These are phyloP conservation scores for Rhodamnia argentea DNA, from an alignment of 345 rosid species.

Conservation along the genomic window DNA sequence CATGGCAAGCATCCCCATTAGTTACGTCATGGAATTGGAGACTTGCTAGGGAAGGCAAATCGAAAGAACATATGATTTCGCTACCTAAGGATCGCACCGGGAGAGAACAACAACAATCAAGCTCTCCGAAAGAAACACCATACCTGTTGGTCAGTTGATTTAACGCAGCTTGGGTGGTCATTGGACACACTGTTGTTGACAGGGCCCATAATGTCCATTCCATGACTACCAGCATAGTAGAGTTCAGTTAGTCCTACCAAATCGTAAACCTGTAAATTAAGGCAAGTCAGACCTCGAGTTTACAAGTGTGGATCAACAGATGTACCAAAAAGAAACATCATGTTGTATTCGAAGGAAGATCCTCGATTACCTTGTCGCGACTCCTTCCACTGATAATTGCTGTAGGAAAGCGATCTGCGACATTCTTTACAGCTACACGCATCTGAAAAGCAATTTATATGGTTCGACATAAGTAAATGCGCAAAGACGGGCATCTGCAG, in stretches of 20 bases:
- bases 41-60: background rate
- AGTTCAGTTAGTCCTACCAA: conserved; percentile 92
- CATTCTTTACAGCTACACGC: conserved; percentile 80
- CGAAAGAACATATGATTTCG: background rate
- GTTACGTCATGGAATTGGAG: background rate
- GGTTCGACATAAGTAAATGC: background rate
- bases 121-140: background rate
- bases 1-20: background rate
- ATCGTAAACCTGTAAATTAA: conserved; percentile 53
- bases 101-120: background rate
- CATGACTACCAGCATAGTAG: conserved; percentile 98
- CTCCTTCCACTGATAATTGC: conserved; percentile 97
- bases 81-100: background rate
- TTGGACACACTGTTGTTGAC: conserved; percentile 18
- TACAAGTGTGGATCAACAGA: background rate
- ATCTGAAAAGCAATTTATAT: conserved; percentile 30
- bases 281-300: background rate
- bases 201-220: conserved; percentile 95
- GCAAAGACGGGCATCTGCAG: background rate
- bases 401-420: conserved; percentile 73
- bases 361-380: conserved; percentile 55
- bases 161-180: conserved; percentile 34
- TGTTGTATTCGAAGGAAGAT: background rate
- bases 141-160: conserved; percentile 72
- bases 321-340: background rate